phyloP scores from a whole-genome alignment of 805 yeast genomes.

The Candida andamanensis region DNA sequence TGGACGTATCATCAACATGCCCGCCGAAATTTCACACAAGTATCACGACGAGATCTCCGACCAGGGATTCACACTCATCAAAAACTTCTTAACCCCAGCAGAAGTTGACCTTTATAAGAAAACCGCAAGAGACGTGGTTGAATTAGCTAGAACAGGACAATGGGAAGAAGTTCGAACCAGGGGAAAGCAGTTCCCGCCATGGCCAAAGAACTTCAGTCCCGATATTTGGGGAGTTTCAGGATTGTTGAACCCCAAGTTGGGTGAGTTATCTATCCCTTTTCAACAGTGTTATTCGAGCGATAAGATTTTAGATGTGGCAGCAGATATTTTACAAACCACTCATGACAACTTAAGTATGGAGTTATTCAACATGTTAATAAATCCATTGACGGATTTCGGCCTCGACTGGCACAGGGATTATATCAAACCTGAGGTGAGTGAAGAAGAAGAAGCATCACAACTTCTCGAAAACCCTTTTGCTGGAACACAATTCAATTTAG shows the following conservation, averaged over 20 bases:
- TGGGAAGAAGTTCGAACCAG: constrained; percentile 47
- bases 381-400: constrained; percentile 49
- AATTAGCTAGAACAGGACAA: constrained; percentile 41
- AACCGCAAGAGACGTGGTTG: constrained; percentile 35
- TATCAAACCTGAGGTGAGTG: constrained; percentile 42
- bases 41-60: constrained; percentile 34
- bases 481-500: constrained; percentile 49
- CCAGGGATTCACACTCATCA: constrained; percentile 34
- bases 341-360: constrained; percentile 39
- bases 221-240: constrained; percentile 52
- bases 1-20: too few species aligned
- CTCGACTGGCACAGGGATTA: constrained; percentile 51
- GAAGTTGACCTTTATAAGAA: constrained; percentile 32
- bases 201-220: constrained; percentile 47
- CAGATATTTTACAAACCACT: constrained; percentile 40
- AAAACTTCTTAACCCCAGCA: constrained; percentile 34
- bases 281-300: constrained; percentile 38
- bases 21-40: constrained; percentile 15
- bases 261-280: constrained; percentile 29
- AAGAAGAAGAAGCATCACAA: constrained; percentile 40
- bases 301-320: constrained; percentile 33
- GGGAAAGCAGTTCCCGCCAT: constrained; percentile 55
- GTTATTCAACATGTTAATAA: constrained; percentile 47
- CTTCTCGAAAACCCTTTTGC: constrained; percentile 36
- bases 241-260: constrained; percentile 42